Conservation (phyloP, 257 asterid genomes). For the Solanum arcanum region DNA sequence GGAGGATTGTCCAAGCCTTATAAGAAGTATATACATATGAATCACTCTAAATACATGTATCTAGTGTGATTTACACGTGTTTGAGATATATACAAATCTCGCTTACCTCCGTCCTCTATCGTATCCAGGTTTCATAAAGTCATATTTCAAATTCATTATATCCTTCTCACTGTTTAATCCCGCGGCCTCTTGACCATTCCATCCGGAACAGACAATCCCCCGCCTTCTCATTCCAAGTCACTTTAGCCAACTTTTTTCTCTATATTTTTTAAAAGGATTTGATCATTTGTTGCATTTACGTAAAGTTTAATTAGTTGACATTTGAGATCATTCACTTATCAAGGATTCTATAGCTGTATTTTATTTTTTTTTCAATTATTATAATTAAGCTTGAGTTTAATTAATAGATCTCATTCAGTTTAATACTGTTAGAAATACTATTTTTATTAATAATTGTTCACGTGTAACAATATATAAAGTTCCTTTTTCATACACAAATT, state of each 20-base stretch:
- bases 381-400: background rate
- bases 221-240: background rate
- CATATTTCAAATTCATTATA: too few species aligned
- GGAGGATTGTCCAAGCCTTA: too few species aligned
- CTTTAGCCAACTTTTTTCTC: background rate
- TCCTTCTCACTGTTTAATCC: background rate
- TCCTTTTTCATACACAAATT: background rate
- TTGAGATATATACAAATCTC: accelerated
- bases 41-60: too few species aligned
- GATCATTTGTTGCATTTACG: background rate
- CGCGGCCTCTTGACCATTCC: too few species aligned
- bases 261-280: background rate
- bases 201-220: too few species aligned
- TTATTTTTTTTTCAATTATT: background rate
- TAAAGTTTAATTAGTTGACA: background rate
- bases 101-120: too few species aligned
- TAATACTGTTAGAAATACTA: background rate
- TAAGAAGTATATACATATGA: too few species aligned
- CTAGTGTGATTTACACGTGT: too few species aligned
- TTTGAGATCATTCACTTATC: background rate
- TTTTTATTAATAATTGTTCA: background rate
- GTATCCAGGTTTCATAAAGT: too few species aligned
- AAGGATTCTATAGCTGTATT: background rate
- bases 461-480: background rate
- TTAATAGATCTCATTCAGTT: background rate